Percentiles rank a stretch among this genome's conserved stretches.
These are phyloP conservation scores for Phytopythium chamaehyphon DNA, from an alignment of 352 stramenopile species.

Conservation along the genomic window DNA sequence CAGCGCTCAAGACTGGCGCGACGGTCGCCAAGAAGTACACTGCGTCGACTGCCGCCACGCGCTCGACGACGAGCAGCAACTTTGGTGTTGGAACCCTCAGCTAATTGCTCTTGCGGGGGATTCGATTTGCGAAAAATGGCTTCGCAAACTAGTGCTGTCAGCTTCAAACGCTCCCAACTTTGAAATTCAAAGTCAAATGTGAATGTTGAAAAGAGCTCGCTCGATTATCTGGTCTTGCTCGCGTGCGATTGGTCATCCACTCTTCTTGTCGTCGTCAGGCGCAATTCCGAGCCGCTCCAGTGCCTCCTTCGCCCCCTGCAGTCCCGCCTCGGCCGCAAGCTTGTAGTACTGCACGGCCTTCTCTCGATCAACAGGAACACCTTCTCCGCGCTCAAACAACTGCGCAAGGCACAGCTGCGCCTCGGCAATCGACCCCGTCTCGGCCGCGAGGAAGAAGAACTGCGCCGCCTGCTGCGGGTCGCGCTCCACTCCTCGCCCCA, in stretches of 20 bases:
- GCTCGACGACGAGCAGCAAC: conserved; percentile 17
- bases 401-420: conserved; percentile 76
- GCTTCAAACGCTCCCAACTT: too few species aligned
- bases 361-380: conserved; percentile 32
- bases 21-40: conserved; percentile 14
- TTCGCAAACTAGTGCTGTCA: too few species aligned
- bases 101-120: too few species aligned
- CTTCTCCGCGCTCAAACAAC: conserved; percentile 63
- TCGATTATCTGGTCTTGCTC: too few species aligned
- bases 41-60: conserved; percentile 10
- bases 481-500: conserved; percentile 58
- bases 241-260: background rate
- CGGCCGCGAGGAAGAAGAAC: conserved; percentile 68
- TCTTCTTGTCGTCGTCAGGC: background rate
- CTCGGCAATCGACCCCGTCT: conserved; percentile 46
- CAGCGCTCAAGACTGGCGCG: conserved; percentile 12
- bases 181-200: too few species aligned
- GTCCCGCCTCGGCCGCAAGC: conserved; percentile 44
- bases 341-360: conserved; percentile 83
- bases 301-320: conserved; percentile 48
- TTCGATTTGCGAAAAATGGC: too few species aligned
- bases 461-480: conserved; percentile 54
- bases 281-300: conserved; percentile 42
- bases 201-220: too few species aligned
- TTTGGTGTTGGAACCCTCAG: conserved; percentile 18